Base-by-base conservation (phyloP, 2,329 filamentous ascomycete genomes). In the Ophiostoma fasciatum region DNA sequence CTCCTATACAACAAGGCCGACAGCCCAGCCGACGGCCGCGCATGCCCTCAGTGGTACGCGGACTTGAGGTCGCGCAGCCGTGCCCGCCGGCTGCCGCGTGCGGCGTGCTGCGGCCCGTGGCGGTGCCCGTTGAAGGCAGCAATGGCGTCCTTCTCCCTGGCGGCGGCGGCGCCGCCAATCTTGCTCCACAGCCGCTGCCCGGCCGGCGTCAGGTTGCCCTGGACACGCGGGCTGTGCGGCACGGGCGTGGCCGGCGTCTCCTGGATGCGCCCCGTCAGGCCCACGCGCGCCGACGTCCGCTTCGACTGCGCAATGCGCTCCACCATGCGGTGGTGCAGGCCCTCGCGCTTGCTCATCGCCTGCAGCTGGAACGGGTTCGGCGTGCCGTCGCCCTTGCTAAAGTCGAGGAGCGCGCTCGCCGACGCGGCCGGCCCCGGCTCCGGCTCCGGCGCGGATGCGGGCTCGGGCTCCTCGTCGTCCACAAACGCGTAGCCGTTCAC, bases 401-500 rank as follows among this genome's bases (percentile, higher is more conserved):
- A 59, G 36, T 76, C 58, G 49, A 79, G 64, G 42, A 60, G 44
- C n/a, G 22, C 22, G 22, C 22, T 23, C 9, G 9, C 22, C 9
- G 62, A 57, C 9, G 61, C 60, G 22, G 9, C 22, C 9, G 62
- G 57, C 9, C 61, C 60, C 8, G 55, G 46, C 34, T 64, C 49
- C 5, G 21, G 10, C 28, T 71, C 66, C 4, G 28, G n/a, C 20
- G 27, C 30, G 17, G 28, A 30, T 7, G 13, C 14, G 7, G 20
- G 14, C 18, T 64, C 50, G 2, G 11, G 9, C 28, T 71, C 66
- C 33, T 80, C 81, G 38, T 92, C 84, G 46, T 94, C 85, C 25
- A 98, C 87, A 56, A 94, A 96, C 0, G 84, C 73, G 54, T 94
- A 98, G 1, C 90, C 90, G 44, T 92, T 93, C 1, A 96, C 82